Conservation (phyloP, 1,284 basidiomycete species). For the Ganoderma meredithae region DNA sequence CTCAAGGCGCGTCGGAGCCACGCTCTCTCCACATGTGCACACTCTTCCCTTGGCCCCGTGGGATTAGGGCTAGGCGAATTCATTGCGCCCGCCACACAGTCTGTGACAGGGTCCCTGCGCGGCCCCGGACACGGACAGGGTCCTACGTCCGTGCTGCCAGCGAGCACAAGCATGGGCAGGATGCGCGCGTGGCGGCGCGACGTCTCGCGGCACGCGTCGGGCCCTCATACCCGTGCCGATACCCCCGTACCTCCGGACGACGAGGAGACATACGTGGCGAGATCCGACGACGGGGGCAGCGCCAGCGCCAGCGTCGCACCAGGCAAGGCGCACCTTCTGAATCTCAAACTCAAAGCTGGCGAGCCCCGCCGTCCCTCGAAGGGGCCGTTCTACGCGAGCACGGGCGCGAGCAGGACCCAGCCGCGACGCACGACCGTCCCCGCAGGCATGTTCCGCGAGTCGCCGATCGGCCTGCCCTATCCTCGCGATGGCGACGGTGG, state of each 20-base stretch:
- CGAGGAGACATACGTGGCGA: constrained; percentile 26
- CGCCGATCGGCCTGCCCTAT: constrained; percentile 21
- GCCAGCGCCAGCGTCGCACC: background rate
- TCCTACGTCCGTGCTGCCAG: constrained; percentile 21
- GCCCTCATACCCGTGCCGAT: background rate
- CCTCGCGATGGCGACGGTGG: background rate
- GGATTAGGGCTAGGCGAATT: constrained; percentile 19
- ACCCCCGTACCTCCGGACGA: constrained; percentile 1
- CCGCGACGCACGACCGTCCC: constrained; percentile 25
- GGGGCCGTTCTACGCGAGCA: constrained; percentile 30
- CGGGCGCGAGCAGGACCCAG: constrained; percentile 9
- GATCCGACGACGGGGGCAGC: constrained; percentile 21
- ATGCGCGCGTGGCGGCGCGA: constrained; percentile 30
- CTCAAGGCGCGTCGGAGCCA: constrained; percentile 19
- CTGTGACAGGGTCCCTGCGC: background rate
- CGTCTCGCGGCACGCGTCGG: constrained; percentile 19
- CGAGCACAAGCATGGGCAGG: constrained; percentile 28
- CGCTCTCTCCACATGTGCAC: constrained; percentile 19
- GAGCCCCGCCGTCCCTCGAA: constrained; percentile 33
- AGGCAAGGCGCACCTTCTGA: constrained; percentile 10
- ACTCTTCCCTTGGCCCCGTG: constrained; percentile 27
- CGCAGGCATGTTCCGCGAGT: constrained; percentile 32
- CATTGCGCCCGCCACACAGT: constrained; percentile 2
- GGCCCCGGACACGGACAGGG: background rate
- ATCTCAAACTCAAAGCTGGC: constrained; percentile 12